Evolutionary conservation across 768 basidiomycete genomes (phyloP).

Genomic region (Amanita jacksonii): DNA sequence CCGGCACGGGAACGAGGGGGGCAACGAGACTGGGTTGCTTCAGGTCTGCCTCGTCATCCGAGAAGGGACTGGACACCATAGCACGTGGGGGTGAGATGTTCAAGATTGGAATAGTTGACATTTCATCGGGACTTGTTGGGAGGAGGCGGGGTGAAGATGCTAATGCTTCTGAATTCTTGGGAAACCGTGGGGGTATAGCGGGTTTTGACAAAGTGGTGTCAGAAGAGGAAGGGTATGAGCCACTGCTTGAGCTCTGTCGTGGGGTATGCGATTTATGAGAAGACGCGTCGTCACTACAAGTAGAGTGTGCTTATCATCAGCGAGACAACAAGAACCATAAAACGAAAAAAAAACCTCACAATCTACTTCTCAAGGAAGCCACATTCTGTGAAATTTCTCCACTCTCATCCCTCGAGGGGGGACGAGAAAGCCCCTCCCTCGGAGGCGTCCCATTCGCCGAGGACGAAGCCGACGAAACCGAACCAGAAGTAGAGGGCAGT

Average conservation of each 20-base stretch:
- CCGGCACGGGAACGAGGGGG: constrained; percentile 16
- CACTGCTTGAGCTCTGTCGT: constrained; percentile 5
- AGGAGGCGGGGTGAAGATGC: constrained; percentile 4
- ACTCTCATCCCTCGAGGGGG: constrained; percentile 2
- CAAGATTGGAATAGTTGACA: neutral
- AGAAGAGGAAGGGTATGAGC: constrained; percentile 9
- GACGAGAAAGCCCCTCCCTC: neutral
- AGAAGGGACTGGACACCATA: constrained; percentile 11
- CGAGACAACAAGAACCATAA: neutral
- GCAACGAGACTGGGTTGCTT: constrained; percentile 5
- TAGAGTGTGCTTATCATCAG: constrained; percentile 3
- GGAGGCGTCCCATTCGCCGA: neutral
- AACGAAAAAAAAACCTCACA: constrained; percentile 31
- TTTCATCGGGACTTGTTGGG: constrained; percentile 5
- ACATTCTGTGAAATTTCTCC: constrained; percentile 16
- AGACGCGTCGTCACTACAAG: constrained; percentile 8
- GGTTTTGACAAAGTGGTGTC: constrained; percentile 15
- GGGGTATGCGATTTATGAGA: constrained; percentile 11
- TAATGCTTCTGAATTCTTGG: constrained; percentile 10
- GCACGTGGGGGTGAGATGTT: constrained; percentile 9
- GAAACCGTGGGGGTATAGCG: constrained; percentile 16
- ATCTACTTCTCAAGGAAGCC: constrained; percentile 33
- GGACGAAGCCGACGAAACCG: too few species aligned
- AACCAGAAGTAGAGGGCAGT: constrained; percentile 9
- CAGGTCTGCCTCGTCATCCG: constrained; percentile 13